A percentile compares a stretch with the other conserved stretches of the same genome.
phyloP scores from a whole-genome alignment of 306 rosid genomes.

The Arachis stenosperma region DNA sequence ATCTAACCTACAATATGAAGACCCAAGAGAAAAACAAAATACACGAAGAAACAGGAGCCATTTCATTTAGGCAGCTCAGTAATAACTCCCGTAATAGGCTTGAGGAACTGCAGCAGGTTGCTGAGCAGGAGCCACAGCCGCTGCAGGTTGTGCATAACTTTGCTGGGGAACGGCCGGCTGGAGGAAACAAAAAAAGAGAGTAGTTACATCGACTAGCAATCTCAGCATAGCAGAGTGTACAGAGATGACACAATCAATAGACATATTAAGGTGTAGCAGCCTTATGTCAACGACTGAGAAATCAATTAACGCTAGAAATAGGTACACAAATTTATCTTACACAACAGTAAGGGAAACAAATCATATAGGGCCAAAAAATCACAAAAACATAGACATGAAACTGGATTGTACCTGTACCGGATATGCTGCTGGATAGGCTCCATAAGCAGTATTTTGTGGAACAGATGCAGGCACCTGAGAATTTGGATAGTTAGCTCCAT shows the following conservation, averaged over 20 bases:
- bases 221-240: neutral
- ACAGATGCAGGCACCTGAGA: slow-evolving; percentile 64
- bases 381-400: neutral
- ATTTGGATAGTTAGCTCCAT: slow-evolving; percentile 65
- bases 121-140: slow-evolving; percentile 64
- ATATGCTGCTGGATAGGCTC: slow-evolving; percentile 81
- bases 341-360: neutral
- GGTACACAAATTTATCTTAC: neutral
- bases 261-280: too few species aligned
- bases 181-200: slow-evolving; percentile 42
- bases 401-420: slow-evolving; percentile 75
- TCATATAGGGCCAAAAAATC: slow-evolving; percentile 7
- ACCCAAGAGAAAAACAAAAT: slow-evolving; percentile 25
- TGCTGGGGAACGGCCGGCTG: slow-evolving; percentile 69
- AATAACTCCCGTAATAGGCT: slow-evolving; percentile 84
- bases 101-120: slow-evolving; percentile 85
- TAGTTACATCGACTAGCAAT: neutral
- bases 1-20: slow-evolving; percentile 27
- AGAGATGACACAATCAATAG: too few species aligned
- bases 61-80: slow-evolving; percentile 47
- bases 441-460: slow-evolving; percentile 76
- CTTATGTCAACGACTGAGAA: too few species aligned
- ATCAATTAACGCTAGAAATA: too few species aligned
- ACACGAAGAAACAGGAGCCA: slow-evolving; percentile 44
- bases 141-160: slow-evolving; percentile 71